phyloP scores from a whole-genome alignment of 2,329 filamentous ascomycete species.

The Aspergillus cejpii region DNA sequence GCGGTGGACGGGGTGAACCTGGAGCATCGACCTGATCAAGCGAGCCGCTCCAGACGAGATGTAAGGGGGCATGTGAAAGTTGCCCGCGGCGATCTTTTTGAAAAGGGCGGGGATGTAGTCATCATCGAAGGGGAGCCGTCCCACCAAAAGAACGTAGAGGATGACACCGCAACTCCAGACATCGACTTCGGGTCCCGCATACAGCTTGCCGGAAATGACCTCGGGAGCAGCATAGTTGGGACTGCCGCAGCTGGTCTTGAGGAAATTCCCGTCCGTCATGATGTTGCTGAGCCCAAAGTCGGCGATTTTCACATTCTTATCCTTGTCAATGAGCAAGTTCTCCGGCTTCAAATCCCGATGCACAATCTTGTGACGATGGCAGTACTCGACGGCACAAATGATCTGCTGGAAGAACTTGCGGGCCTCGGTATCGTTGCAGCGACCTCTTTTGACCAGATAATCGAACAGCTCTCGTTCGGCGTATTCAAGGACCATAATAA shows the following conservation, averaged over 20 bases:
- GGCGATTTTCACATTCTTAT: conserved; percentile 97
- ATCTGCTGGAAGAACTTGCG: conserved; percentile 99
- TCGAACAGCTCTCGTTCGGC: conserved; percentile 95
- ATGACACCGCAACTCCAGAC: conserved; percentile 68
- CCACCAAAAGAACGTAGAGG: conserved; percentile 59
- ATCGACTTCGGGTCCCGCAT: conserved; percentile 94
- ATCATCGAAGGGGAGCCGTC: conserved; percentile 84
- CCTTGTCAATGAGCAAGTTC: conserved; percentile 88
- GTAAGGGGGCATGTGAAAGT: conserved; percentile 86
- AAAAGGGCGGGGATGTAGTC: conserved; percentile 97
- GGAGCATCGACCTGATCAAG: conserved; percentile 86
- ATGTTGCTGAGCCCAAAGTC: conserved; percentile 99
- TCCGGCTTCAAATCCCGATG: conserved; percentile 96
- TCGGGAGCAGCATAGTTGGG: conserved; percentile 97
- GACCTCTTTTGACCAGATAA: conserved; percentile 91
- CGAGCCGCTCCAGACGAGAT: conserved; percentile 69
- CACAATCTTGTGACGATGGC: conserved; percentile 96
- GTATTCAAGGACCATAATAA: conserved; percentile 99
- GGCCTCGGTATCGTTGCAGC: conserved; percentile 86
- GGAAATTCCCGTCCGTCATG: conserved; percentile 98
- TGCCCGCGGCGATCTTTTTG: conserved; percentile 92
- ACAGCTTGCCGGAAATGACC: conserved; percentile 95
- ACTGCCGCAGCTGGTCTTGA: conserved; percentile 96
- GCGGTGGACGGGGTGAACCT: conserved; percentile 88
- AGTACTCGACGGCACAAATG: conserved; percentile 97